These are phyloP conservation scores for Tagetes erecta DNA, from an alignment of 129 eudicot genomes.

Conservation along the genomic window DNA sequence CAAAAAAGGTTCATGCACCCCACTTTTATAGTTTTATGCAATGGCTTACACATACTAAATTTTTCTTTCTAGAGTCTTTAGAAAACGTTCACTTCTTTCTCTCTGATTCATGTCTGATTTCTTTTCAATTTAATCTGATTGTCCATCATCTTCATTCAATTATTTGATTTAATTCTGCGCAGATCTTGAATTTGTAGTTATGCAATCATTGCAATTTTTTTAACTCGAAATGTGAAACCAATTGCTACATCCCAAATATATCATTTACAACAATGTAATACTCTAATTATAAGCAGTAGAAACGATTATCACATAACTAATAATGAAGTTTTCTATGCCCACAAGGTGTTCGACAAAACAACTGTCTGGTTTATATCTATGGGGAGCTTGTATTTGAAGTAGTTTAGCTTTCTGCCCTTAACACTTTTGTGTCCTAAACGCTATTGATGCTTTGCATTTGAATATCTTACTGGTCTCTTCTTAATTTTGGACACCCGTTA, in stretches of 20 bases:
- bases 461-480: background rate
- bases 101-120: background rate
- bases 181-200: background rate
- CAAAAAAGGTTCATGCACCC: background rate
- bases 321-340: background rate
- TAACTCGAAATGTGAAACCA: no score
- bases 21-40: background rate
- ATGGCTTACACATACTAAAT: background rate
- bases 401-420: background rate
- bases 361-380: background rate
- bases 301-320: background rate
- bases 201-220: background rate
- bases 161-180: background rate
- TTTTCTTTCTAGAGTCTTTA: background rate
- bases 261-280: no score
- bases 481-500: constrained; percentile 64
- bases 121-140: background rate
- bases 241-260: no score
- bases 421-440: background rate
- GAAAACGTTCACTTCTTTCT: background rate
- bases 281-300: no score
- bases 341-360: constrained; percentile 18
- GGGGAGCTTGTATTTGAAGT: background rate
- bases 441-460: background rate
- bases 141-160: background rate